These are phyloP conservation scores for Anthoceros angustus DNA, from an alignment of 225 moss, liverwort and hornwort species.

Conservation along the genomic window DNA sequence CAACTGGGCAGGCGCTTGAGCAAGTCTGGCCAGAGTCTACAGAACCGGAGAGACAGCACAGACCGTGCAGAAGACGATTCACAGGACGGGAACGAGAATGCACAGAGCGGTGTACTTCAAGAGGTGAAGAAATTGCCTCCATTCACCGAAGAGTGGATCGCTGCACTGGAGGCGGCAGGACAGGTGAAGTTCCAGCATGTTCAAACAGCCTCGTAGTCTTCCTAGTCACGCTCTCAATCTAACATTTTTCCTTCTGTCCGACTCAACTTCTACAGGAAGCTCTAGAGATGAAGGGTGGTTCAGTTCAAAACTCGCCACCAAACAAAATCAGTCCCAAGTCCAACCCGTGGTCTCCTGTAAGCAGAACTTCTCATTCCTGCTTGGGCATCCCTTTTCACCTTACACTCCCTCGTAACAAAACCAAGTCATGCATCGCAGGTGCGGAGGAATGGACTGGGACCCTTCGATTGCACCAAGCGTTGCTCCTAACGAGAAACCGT, in stretches of 20 bases:
- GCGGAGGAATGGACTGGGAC: constrained; percentile 1
- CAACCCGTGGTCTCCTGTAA: constrained; percentile 1
- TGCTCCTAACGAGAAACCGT: background rate
- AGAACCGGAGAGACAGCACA: background rate
- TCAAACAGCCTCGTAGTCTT: background rate
- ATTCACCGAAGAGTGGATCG: background rate
- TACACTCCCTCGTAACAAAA: background rate
- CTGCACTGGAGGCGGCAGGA: constrained; percentile 1
- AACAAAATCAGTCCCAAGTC: background rate
- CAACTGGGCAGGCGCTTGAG: background rate
- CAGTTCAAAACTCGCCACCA: background rate
- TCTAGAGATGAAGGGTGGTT: background rate
- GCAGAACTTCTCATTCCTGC: background rate
- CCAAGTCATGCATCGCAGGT: background rate
- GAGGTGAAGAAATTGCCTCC: background rate
- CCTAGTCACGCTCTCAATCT: background rate
- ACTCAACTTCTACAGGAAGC: background rate
- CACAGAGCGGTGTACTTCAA: background rate
- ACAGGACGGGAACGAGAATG: background rate
- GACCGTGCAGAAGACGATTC: background rate
- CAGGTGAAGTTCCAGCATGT: background rate
- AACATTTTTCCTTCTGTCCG: background rate
- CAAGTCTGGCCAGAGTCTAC: background rate
- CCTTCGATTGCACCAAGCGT: background rate
- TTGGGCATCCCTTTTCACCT: background rate